Percentiles rank a stretch among this genome's conserved stretches.
Conservation (phyloP, 345 rosid genomes). For the Brassica rapa region DNA sequence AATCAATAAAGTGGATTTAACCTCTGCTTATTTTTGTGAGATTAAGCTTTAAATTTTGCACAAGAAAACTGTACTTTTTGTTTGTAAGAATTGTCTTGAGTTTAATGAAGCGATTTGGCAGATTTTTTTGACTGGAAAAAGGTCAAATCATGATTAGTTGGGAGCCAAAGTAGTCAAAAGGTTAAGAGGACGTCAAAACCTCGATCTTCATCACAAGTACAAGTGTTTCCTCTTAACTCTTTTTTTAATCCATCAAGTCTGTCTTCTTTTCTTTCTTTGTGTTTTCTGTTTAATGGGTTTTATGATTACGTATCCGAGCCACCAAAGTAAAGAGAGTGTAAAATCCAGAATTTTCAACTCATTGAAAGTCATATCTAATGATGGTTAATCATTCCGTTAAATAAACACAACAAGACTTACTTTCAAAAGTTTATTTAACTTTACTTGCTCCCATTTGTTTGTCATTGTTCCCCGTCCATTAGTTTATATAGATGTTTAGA, state of each 20-base stretch:
- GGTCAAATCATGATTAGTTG: constrained; percentile 45
- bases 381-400: constrained; percentile 43
- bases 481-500: background rate
- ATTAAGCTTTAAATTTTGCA: background rate
- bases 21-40: background rate
- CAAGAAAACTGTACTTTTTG: background rate
- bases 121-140: constrained; percentile 46
- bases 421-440: constrained; percentile 9
- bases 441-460: background rate
- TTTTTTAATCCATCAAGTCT: constrained; percentile 26
- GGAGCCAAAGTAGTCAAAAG: constrained; percentile 43
- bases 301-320: constrained; percentile 31
- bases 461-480: constrained; percentile 28
- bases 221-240: constrained; percentile 20
- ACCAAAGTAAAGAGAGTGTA: constrained; percentile 31
- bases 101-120: constrained; percentile 28
- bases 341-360: constrained; percentile 20
- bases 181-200: constrained; percentile 43
- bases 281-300: constrained; percentile 13
- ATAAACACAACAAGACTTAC: constrained; percentile 22
- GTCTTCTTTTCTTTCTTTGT: background rate
- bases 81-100: background rate
- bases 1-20: background rate
- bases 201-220: constrained; percentile 38
- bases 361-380: constrained; percentile 36